Evolutionary conservation across 345 rosid species (phyloP).

Genomic region (Dipteronia sinensis): DNA sequence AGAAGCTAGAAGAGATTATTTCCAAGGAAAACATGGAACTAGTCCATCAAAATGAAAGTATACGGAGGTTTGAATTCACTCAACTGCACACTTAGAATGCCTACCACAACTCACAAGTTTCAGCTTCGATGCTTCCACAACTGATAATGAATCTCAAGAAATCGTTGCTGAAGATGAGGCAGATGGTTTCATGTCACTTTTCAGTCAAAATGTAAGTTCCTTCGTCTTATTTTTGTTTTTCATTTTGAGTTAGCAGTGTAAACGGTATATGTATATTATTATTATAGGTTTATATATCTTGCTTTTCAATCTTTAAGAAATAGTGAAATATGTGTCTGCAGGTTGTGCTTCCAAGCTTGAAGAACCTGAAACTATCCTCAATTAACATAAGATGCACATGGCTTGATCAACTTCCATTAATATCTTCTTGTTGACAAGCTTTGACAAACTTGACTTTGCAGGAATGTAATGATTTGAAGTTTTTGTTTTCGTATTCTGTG

Average conservation of each 20-base stretch:
- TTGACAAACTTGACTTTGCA: neutral
- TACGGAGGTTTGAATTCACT: neutral
- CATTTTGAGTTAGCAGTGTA: too few relatives aligned
- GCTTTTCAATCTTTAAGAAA: neutral
- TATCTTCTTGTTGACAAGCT: neutral
- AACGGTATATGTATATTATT: too few relatives aligned
- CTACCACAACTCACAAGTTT: neutral
- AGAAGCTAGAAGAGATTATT: constrained; percentile 20
- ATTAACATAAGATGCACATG: constrained; percentile 4
- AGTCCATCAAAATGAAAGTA: neutral
- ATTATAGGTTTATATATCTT: too few relatives aligned
- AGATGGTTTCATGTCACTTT: too few relatives aligned
- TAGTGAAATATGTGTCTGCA: neutral
- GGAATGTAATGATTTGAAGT: neutral
- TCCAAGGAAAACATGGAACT: neutral
- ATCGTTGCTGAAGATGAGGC: neutral
- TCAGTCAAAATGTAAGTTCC: neutral
- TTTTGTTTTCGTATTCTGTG: neutral
- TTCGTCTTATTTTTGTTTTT: too few relatives aligned
- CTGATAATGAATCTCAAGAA: neutral
- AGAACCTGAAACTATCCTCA: neutral
- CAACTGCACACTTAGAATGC: neutral
- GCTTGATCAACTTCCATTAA: constrained; percentile 8
- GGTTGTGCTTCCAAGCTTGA: constrained; percentile 3
- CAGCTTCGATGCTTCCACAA: neutral